Percentiles rank a stretch among this genome's conserved stretches.
These are phyloP conservation scores for Asterophora lycoperdoides DNA, from an alignment of 768 basidiomycete genomes.

Conservation along the genomic window DNA sequence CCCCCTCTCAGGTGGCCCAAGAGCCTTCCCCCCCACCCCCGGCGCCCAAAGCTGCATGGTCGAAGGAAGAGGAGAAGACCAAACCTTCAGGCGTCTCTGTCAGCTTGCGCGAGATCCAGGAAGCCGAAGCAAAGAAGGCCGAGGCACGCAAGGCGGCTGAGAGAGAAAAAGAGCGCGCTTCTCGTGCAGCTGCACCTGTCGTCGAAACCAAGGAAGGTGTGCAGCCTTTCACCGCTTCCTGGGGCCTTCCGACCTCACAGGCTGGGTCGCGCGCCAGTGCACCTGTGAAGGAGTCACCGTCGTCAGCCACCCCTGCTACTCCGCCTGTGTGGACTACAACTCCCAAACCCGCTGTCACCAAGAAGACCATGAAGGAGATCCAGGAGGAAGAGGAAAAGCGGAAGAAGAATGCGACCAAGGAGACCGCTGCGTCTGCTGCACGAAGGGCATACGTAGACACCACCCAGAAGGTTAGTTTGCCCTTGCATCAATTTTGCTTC, in stretches of 20 bases:
- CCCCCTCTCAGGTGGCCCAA: slow-evolving; percentile 11
- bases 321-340: slow-evolving; percentile 74
- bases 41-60: slow-evolving; percentile 57
- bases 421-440: slow-evolving; percentile 51
- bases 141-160: slow-evolving; percentile 75
- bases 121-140: slow-evolving; percentile 78
- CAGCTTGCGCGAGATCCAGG: slow-evolving; percentile 92
- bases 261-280: slow-evolving; percentile 48
- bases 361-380: slow-evolving; percentile 98
- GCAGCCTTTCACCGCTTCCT: slow-evolving; percentile 66
- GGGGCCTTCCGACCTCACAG: slow-evolving; percentile 87
- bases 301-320: slow-evolving; percentile 28
- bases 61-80: slow-evolving; percentile 64
- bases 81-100: slow-evolving; percentile 42
- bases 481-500: slow-evolving; percentile 3
- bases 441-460: slow-evolving; percentile 79
- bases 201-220: slow-evolving; percentile 46
- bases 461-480: slow-evolving; percentile 57
- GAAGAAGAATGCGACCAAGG: slow-evolving; percentile 63
- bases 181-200: slow-evolving; percentile 41
- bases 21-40: slow-evolving; percentile 21
- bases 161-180: slow-evolving; percentile 61
- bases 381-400: slow-evolving; percentile 94
- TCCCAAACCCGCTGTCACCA: slow-evolving; percentile 48
- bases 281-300: slow-evolving; percentile 39